Evolutionary conservation across 495 filamentous ascomycete genomes (phyloP).

Genomic region (Penicillium paradoxum): DNA sequence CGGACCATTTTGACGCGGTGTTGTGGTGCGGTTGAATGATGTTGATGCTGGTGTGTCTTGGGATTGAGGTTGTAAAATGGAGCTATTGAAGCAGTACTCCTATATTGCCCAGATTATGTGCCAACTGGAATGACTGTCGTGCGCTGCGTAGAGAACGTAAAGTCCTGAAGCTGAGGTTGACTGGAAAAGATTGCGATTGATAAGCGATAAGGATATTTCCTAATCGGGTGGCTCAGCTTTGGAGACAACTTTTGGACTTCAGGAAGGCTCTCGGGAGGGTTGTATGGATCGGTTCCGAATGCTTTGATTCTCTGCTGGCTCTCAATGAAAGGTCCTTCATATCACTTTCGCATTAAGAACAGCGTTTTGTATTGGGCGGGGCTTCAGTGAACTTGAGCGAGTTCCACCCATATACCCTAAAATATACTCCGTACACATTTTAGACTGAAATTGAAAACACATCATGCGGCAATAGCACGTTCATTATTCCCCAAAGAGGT

Average conservation of each 20-base stretch:
- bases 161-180: conserved; percentile 5
- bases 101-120: too few species aligned
- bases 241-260: too few species aligned
- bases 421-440: too few species aligned
- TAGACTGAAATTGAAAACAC: neutral
- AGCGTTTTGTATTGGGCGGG: too few species aligned
- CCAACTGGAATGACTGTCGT: neutral
- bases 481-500: conserved; percentile 28
- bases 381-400: too few species aligned
- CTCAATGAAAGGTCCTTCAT: too few species aligned
- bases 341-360: too few species aligned
- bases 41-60: neutral
- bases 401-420: too few species aligned
- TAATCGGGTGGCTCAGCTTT: neutral
- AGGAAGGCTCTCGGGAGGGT: too few species aligned
- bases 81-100: too few species aligned
- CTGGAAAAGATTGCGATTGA: conserved; percentile 5
- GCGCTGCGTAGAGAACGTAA: neutral
- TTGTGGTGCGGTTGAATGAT: neutral
- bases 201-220: conserved; percentile 17
- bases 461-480: conserved; percentile 28
- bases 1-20: conserved; percentile 68
- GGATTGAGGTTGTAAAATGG: neutral
- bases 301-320: too few species aligned
- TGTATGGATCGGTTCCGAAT: too few species aligned